These are phyloP conservation scores for Ophiosphaerella herpotricha DNA, from an alignment of 2,329 filamentous ascomycete genomes.

Conservation along the genomic window DNA sequence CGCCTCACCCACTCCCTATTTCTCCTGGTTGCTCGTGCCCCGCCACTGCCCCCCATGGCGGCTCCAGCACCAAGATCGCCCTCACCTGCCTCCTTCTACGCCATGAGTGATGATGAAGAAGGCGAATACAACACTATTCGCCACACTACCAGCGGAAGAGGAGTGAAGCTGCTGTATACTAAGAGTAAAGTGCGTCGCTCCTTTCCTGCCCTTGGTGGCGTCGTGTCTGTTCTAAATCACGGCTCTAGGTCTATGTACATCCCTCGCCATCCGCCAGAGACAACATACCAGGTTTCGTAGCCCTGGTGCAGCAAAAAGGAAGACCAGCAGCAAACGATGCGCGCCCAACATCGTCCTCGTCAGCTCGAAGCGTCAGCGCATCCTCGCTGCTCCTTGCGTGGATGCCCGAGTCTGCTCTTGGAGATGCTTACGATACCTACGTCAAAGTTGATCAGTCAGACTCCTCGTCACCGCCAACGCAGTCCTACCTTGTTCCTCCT, in stretches of 20 bases:
- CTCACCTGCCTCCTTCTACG: slow-evolving; percentile 85
- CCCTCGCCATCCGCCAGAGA: slow-evolving; percentile 91
- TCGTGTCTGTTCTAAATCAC: slow-evolving; percentile 18
- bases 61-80: slow-evolving; percentile 41
- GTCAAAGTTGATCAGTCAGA: slow-evolving; percentile 93
- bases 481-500: slow-evolving; percentile 88
- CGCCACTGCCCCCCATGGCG: slow-evolving; percentile 36
- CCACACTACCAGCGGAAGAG: slow-evolving; percentile 73
- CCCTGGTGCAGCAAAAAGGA: slow-evolving; percentile 85
- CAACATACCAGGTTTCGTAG: slow-evolving; percentile 93
- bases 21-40: not conserved
- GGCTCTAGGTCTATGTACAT: slow-evolving; percentile 83
- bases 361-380: slow-evolving; percentile 54
- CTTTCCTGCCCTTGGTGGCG: slow-evolving; percentile 15
- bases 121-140: slow-evolving; percentile 93
- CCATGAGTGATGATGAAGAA: slow-evolving; percentile 95
- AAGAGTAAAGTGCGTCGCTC: slow-evolving; percentile 81
- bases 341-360: slow-evolving; percentile 49
- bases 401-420: slow-evolving; percentile 87
- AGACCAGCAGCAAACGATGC: slow-evolving; percentile 31
- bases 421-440: slow-evolving; percentile 82
- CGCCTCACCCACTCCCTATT: not conserved
- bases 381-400: slow-evolving; percentile 86
- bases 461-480: slow-evolving; percentile 76
- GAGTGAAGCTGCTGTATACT: slow-evolving; percentile 90